A percentile compares a stretch with the other conserved stretches of the same genome.
phyloP scores from a whole-genome alignment of 257 asterid genomes.

The Petunia axillaris region DNA sequence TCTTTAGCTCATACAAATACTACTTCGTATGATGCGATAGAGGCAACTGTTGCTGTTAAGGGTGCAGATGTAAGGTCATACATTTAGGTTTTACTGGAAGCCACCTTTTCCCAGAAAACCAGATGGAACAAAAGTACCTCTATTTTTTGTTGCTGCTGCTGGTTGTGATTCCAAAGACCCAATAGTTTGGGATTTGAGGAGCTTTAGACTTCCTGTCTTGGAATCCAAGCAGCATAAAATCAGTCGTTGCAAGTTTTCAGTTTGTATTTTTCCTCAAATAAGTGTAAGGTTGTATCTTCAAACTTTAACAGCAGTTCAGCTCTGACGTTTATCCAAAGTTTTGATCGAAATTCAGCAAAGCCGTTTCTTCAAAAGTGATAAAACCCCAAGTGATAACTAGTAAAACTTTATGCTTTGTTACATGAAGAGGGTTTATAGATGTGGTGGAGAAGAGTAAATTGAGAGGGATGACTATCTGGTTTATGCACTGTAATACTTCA shows the following conservation, averaged over 20 bases:
- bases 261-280: background rate
- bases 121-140: background rate
- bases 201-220: background rate
- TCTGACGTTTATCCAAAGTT: slow-evolving; percentile 14
- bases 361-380: background rate
- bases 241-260: background rate
- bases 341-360: background rate
- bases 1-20: too few species aligned
- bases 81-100: too few species aligned
- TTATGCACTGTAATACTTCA: background rate
- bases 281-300: background rate
- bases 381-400: background rate
- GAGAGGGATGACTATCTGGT: background rate
- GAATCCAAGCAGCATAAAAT: slow-evolving; percentile 12
- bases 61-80: too few species aligned
- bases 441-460: background rate
- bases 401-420: background rate
- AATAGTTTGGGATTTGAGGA: background rate
- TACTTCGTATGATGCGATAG: too few species aligned
- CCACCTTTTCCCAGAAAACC: background rate
- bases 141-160: background rate
- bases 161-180: background rate
- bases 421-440: background rate
- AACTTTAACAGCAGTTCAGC: slow-evolving; percentile 1
- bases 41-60: too few species aligned